Base-by-base conservation (phyloP, 2,329 filamentous ascomycete genomes). In the Helotiales sp. region DNA sequence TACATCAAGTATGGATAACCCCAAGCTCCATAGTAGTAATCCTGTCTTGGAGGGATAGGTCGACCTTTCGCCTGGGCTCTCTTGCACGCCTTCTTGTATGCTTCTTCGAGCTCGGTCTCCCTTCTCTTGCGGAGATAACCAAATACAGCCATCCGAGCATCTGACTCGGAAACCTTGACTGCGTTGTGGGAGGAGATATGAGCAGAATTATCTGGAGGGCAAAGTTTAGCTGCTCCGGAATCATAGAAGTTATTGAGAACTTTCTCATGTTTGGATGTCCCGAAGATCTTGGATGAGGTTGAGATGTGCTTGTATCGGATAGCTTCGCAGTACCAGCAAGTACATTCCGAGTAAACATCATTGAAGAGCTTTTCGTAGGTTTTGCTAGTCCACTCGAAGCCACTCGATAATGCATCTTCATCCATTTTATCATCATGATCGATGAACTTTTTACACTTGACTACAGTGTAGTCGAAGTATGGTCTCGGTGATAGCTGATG, bases 391-490 rank as follows among this genome's bases (percentile, higher is more conserved):
- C 84, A 90, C 68, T 86, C 84, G 67, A 95, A 95, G 5, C 80
- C 77, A 1, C 77, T 76, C 44, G 82, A 82, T 6, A 96, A 79
- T 49, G 78, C 80, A 13, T 75, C 76, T 66, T 92, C 87, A 49
- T 87, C 84, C 22, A 96, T 85, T 73, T 93, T 93, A 76, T 96
- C 91, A 71, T 95, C 88, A 68, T 96, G 91, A 68, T 93, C 86
- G 64, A 93, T 81, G 67, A 91, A 90, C 49, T 80, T 83, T 0
- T 67, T 68, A 5, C 79, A 80, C 22, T 71, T 70, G 0, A 51
- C 54, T 1, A 79, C 69, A 1, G 82, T 87, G 69, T 82, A 87
- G 2, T 69, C 58, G 65, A 84, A 87, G 73, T 95, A 95, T 3
- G 75, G 67, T 2, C 70, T 67, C 0, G 90, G 87, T 8, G 76